A percentile compares a stretch with the other conserved stretches of the same genome.
Evolutionary conservation across 441 rosid species (phyloP).

Genomic region (Mallotus repandus): DNA sequence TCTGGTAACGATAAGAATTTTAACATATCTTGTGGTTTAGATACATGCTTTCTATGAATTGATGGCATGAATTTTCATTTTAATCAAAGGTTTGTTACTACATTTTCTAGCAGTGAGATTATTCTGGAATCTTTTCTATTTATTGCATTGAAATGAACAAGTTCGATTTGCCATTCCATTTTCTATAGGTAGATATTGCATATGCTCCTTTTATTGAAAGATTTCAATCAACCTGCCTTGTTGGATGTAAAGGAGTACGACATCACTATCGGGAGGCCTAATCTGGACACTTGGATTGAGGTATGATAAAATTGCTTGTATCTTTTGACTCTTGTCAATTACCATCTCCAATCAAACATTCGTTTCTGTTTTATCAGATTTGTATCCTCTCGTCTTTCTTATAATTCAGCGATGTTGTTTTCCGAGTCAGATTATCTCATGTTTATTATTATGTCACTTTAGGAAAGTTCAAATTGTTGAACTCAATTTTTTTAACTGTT

Average conservation of each 20-base stretch:
- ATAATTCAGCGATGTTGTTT: too few relatives aligned
- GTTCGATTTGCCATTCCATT: not conserved
- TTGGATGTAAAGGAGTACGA: conserved; percentile 52
- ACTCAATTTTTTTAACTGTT: not conserved
- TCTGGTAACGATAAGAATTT: conserved; percentile 32
- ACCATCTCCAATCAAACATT: not conserved
- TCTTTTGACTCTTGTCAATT: not conserved
- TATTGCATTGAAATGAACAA: not conserved
- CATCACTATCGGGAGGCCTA: conserved; percentile 62
- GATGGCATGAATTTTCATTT: not conserved
- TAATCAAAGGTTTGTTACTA: not conserved
- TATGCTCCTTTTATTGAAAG: conserved; percentile 77
- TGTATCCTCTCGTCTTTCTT: not conserved
- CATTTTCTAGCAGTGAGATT: not conserved
- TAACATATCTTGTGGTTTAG: not conserved
- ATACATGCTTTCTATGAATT: not conserved
- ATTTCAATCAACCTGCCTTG: conserved; percentile 43
- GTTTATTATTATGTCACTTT: too few relatives aligned
- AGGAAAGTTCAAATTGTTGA: not conserved
- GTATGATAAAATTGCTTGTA: conserved; percentile 30
- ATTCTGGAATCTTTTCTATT: not conserved
- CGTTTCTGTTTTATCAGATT: not conserved
- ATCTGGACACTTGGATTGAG: conserved; percentile 71
- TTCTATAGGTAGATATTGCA: conserved; percentile 62
- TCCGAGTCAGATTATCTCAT: too few relatives aligned